These are phyloP conservation scores for Cladophialophora yegresii DNA, from an alignment of 2,329 filamentous ascomycete species.

Conservation along the genomic window DNA sequence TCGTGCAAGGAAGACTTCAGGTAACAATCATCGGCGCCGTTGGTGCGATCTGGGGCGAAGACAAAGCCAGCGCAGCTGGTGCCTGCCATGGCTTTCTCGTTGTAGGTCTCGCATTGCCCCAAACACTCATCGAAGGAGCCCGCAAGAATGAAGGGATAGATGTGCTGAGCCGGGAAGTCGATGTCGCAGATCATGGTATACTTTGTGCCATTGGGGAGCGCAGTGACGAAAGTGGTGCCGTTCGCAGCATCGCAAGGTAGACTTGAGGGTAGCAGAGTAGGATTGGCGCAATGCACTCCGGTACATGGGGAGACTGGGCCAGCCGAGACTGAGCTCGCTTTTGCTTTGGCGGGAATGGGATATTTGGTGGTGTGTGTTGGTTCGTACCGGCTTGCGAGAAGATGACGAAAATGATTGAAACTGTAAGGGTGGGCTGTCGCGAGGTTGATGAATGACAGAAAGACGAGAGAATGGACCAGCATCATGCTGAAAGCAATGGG, in stretches of 20 bases:
- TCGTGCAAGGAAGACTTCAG: constrained; percentile 38
- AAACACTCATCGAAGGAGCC: constrained; percentile 37
- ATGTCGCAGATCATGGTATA: constrained; percentile 38
- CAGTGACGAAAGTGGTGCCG: background rate
- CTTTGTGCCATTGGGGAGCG: constrained; percentile 34
- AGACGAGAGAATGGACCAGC: constrained; percentile 21
- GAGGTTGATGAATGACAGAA: background rate
- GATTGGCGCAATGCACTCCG: constrained; percentile 14
- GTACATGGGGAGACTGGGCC: constrained; percentile 19
- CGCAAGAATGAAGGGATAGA: constrained; percentile 37
- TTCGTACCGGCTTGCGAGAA: constrained; percentile 22
- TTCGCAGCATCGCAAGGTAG: constrained; percentile 29
- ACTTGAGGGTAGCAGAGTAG: background rate
- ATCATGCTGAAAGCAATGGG: constrained; percentile 23
- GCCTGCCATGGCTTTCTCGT: constrained; percentile 24
- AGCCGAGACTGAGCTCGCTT: constrained; percentile 1
- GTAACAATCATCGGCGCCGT: constrained; percentile 39
- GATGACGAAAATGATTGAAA: constrained; percentile 7
- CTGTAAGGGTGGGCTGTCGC: constrained; percentile 14
- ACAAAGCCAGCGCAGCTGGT: constrained; percentile 35
- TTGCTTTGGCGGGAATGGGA: constrained; percentile 18
- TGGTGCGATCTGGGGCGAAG: constrained; percentile 36
- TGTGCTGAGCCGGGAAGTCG: constrained; percentile 37
- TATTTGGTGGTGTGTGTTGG: constrained; percentile 16
- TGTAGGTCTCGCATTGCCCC: constrained; percentile 37